Base-by-base conservation (phyloP, 495 filamentous ascomycete genomes). In the Parmelia sp. region DNA sequence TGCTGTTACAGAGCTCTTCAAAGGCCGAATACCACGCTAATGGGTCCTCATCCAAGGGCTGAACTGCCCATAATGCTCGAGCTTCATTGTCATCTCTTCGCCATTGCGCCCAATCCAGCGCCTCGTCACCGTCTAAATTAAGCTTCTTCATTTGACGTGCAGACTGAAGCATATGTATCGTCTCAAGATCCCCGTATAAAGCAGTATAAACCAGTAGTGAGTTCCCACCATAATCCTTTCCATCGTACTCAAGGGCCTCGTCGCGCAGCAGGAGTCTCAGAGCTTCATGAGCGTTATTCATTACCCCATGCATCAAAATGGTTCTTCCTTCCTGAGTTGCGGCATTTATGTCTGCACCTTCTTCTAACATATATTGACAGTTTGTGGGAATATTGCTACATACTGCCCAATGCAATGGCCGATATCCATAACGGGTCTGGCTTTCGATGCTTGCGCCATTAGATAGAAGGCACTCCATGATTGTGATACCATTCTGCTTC, bases 341-440 rank as follows among this genome's bases (percentile, higher is more conserved):
- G 10, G 44, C 40, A 29, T 60, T 37, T n/a, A 65, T 36, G 23
- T 49, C 37, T 14, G 56, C 56, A 29, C 63, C 57, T 21, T 40
- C 42, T 1, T 10, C 0, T 31, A 62, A 37, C 0, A 55, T 37
- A 37, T 40, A 5, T 4, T 35, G 39, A 19, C 51, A 2, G 35
- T 39, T 31, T 23, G 21, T 19, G 17, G 33, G 19, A 2, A 7
- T 11, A 0, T 61, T n/a, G 21, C 3, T 0, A 0, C 0, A 1
- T 10, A 35, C 44, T 36, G 59, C 21, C 10, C 8, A 51, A 19
- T 14, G 59, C 29, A 61, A 25, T 61, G 44, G 59, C 25, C 19
- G 25, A 0, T 3, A 4, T 17, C 14, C n/a, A 0, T 0, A 2
- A 4, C 4, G 19, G 29, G 39, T 19, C 37, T 21, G 31, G 33